A percentile compares a stretch with the other conserved stretches of the same genome.
phyloP scores from a whole-genome alignment of 192 early-diverging fungal genomes.

The Geranomyces michiganensis region DNA sequence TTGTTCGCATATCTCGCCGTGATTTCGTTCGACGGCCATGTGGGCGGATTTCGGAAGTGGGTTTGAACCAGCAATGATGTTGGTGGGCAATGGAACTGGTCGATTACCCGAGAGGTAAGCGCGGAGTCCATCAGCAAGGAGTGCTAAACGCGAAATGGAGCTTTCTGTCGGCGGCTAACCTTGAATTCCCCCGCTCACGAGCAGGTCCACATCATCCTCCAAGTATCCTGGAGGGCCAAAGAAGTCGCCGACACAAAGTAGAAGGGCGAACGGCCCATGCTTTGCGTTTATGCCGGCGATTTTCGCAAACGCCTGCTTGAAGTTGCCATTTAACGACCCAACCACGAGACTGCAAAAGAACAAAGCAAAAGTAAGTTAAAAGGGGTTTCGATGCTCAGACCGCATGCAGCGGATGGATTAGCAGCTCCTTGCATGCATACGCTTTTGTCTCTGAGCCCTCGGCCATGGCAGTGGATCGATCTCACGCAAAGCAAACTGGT shows the following conservation, averaged over 20 bases:
- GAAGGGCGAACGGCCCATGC: constrained; percentile 84
- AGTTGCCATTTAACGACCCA: constrained; percentile 74
- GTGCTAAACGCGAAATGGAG: no score
- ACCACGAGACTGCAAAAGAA: constrained; percentile 60
- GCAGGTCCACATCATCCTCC: constrained; percentile 46
- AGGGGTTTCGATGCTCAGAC: no score
- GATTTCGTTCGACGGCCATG: constrained; percentile 52
- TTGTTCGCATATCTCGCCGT: constrained; percentile 79
- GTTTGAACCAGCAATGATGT: constrained; percentile 70
- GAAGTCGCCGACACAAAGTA: constrained; percentile 82
- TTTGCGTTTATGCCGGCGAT: constrained; percentile 75
- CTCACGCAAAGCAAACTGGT: no score
- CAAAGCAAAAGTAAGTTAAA: no score
- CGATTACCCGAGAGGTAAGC: neutral
- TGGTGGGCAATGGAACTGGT: constrained; percentile 72
- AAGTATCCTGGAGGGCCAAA: constrained; percentile 49
- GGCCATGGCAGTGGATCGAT: no score
- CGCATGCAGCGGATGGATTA: no score
- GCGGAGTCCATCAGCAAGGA: no score
- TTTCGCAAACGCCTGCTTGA: constrained; percentile 70
- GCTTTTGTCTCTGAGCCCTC: no score
- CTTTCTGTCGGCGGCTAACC: constrained; percentile 5
- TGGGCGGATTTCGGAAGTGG: constrained; percentile 60
- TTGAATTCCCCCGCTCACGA: constrained; percentile 46
- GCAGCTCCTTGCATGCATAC: no score